Evolutionary conservation across 768 basidiomycete species (phyloP), one percentile per base, ranked within the genome.

Genomic region (Trametes coccinea): DNA sequence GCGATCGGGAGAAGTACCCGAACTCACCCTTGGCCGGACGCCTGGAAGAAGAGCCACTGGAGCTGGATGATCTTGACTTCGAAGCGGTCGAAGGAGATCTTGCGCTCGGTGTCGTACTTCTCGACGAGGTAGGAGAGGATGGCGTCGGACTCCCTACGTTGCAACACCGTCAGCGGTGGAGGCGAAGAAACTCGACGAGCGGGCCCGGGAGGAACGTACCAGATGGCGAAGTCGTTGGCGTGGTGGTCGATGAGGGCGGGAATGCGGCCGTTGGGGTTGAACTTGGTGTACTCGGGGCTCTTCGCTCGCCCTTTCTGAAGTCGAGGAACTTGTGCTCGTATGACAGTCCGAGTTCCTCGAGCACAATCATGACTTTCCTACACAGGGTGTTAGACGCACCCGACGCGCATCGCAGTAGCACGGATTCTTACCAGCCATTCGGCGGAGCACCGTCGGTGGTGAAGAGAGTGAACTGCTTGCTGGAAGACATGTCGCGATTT

Each of bases 11-110:
- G 34, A 33, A 8, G 16, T 37, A 37, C 34, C 11, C 34, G 34
- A 6, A 37, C 66, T 16, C 30, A 69, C 67, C 71, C 72, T 51
- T 73, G 71, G 2, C 72, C 72, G 3, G 71, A 72, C n/a, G 66
- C 60, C 48, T 73, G 72, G 69, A 79, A 82, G 71, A 79, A 78
- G 50, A 81, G 76, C 80, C 78, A 81, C 67, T 77, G 77, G 16
- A 75, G 59, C 47, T 65, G 51, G 11, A n/a, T 13, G 56, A 39
- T 59, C 63, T 67, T 64, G 8, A 68, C 68, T 17, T 60, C 60
- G 3, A 39, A 50, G 45, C 48, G 56, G 4, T 50, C 27, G 17
- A 66, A 61, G 31, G 66, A 65, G 45, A 71, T 51, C 70, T 75
- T 77, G 69, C 72, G 65, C 37, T 79, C 78, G n/a, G 61, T 67